A percentile compares a stretch with the other conserved stretches of the same genome.
These are phyloP conservation scores for Flagelloscypha sp. DNA, from an alignment of 768 basidiomycete species.

Conservation along the genomic window DNA sequence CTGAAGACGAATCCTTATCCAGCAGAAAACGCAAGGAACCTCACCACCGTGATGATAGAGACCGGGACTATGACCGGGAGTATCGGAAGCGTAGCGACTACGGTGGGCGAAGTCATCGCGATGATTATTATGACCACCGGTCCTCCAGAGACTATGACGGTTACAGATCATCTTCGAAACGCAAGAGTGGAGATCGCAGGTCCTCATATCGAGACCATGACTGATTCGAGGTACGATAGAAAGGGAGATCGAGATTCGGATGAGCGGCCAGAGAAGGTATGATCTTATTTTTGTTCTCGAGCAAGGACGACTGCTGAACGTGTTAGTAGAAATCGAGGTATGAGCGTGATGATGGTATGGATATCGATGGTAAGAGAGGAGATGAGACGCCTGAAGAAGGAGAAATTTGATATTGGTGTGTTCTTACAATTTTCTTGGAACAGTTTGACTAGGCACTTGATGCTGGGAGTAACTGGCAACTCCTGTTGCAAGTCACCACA, in stretches of 20 bases:
- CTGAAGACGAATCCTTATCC: constrained; percentile 80
- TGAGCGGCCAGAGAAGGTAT: constrained; percentile 57
- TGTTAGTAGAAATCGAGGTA: constrained; percentile 43
- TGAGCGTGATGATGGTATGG: constrained; percentile 37
- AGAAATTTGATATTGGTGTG: constrained; percentile 74
- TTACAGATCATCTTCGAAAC: constrained; percentile 18
- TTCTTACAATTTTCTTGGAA: too few relatives aligned
- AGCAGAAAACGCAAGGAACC: constrained; percentile 80
- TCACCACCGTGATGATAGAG: constrained; percentile 34
- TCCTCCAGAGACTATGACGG: constrained; percentile 36
- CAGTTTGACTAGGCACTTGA: too few relatives aligned
- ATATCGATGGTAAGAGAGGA: constrained; percentile 38
- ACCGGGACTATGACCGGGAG: constrained; percentile 23
- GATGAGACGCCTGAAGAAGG: constrained; percentile 78
- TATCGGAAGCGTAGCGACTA: constrained; percentile 23
- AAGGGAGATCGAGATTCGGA: constrained; percentile 42
- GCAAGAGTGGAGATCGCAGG: constrained; percentile 30
- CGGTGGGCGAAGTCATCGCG: constrained; percentile 11
- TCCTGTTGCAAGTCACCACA: too few relatives aligned
- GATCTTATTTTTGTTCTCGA: constrained; percentile 10
- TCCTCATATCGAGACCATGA: constrained; percentile 46
- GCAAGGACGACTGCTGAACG: constrained; percentile 8
- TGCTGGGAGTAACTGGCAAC: too few relatives aligned
- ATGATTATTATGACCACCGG: constrained; percentile 25
- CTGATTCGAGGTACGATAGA: constrained; percentile 46